Conservation (phyloP, 306 rosid species). For the Leucaena leucocephala region DNA sequence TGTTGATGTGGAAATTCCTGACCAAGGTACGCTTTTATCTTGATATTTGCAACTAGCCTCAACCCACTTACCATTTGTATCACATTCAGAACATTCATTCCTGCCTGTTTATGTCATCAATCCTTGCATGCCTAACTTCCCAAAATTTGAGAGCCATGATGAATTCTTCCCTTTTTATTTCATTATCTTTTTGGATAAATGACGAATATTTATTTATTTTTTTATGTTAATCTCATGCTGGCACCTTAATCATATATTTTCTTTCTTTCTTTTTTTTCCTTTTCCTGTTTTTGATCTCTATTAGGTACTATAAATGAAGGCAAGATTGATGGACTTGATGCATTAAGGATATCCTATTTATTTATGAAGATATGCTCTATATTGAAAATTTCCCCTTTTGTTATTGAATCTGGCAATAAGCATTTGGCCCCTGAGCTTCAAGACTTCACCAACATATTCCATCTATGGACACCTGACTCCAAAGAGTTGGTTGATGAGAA, state of each 20-base stretch:
- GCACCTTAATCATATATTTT: neutral
- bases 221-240: slow-evolving; percentile 25
- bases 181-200: neutral
- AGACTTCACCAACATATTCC: slow-evolving; percentile 48
- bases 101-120: slow-evolving; percentile 22
- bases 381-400: slow-evolving; percentile 53
- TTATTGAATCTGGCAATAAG: slow-evolving; percentile 35
- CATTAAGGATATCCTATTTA: slow-evolving; percentile 60
- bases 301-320: slow-evolving; percentile 61
- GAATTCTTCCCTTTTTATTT: neutral
- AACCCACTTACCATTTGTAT: neutral
- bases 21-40: slow-evolving; percentile 53
- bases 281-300: slow-evolving; percentile 26
- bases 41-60: slow-evolving; percentile 5
- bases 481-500: slow-evolving; percentile 43
- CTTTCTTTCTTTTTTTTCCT: neutral
- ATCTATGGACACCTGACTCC: slow-evolving; percentile 34
- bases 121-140: slow-evolving; percentile 26
- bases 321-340: slow-evolving; percentile 61
- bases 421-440: slow-evolving; percentile 48
- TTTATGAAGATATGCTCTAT: slow-evolving; percentile 76
- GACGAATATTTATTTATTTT: neutral
- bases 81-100: slow-evolving; percentile 27
- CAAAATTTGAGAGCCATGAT: neutral
- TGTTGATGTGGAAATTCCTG: slow-evolving; percentile 57